Conservation (phyloP, 179 eudicot genomes). For the Heliamphora pulchella region DNA sequence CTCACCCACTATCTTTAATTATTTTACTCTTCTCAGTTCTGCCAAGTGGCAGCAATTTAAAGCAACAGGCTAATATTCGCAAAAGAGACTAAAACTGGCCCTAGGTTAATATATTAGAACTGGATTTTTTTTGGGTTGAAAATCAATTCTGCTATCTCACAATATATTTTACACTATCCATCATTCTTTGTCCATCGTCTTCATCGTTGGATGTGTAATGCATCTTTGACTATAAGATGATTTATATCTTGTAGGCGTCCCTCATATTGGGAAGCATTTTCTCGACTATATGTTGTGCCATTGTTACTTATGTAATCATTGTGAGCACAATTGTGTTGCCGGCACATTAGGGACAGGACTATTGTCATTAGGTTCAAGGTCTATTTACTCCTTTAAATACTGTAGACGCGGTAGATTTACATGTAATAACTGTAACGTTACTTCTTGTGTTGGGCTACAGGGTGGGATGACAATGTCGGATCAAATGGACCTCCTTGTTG, state of each 20-base stretch:
- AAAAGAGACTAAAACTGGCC: not conserved
- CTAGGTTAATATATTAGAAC: not conserved
- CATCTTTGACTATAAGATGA: not conserved
- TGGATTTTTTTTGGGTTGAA: not conserved
- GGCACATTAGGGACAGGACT: not conserved
- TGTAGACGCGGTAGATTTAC: not conserved
- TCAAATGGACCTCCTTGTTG: constrained; percentile 91
- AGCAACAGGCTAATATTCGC: not conserved
- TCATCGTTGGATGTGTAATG: not conserved
- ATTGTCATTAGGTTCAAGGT: not conserved
- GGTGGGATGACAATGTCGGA: constrained; percentile 66
- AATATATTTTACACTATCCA: not conserved
- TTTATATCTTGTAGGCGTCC: not conserved
- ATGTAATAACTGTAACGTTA: not conserved
- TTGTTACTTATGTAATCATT: not conserved
- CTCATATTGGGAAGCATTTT: not conserved
- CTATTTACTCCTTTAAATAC: not conserved
- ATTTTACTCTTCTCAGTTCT: not conserved
- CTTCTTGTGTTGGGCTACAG: constrained; percentile 32
- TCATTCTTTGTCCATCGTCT: not conserved
- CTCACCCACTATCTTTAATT: not conserved
- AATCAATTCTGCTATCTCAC: not conserved
- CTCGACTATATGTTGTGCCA: not conserved
- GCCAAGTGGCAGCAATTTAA: not conserved
- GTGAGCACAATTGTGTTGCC: not conserved